A percentile compares a stretch with the other conserved stretches of the same genome.
These are phyloP conservation scores for Laguncularia racemosa DNA, from an alignment of 345 rosid species.

Conservation along the genomic window DNA sequence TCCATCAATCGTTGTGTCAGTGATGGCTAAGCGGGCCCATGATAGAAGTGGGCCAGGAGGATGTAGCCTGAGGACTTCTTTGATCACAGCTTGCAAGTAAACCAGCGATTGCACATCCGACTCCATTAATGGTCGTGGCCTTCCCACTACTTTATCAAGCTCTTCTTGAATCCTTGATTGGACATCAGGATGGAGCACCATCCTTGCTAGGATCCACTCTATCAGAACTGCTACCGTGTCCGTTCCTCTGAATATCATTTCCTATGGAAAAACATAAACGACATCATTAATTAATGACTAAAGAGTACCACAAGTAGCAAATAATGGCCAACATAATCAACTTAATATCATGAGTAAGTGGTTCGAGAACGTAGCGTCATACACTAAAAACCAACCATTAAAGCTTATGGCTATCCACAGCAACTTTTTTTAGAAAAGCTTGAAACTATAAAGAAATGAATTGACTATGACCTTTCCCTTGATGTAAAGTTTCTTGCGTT, in stretches of 20 bases:
- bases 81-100: slow-evolving; percentile 34
- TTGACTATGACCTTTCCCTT: too few relatives aligned
- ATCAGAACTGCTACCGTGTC: slow-evolving; percentile 45
- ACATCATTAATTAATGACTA: too few relatives aligned
- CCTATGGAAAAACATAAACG: slow-evolving; percentile 16
- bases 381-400: too few relatives aligned
- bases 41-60: slow-evolving; percentile 63
- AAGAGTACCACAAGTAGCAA: not conserved
- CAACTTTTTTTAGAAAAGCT: too few relatives aligned
- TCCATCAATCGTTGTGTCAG: slow-evolving; percentile 30
- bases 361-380: too few relatives aligned
- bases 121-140: slow-evolving; percentile 30
- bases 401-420: too few relatives aligned
- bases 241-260: slow-evolving; percentile 56
- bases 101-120: slow-evolving; percentile 23
- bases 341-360: not conserved
- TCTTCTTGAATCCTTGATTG: slow-evolving; percentile 41
- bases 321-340: not conserved
- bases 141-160: slow-evolving; percentile 36
- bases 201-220: slow-evolving; percentile 54
- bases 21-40: slow-evolving; percentile 44
- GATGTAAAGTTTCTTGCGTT: too few relatives aligned
- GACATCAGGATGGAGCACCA: slow-evolving; percentile 42
- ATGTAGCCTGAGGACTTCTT: slow-evolving; percentile 44
- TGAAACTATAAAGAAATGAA: too few relatives aligned